A percentile compares a stretch with the other conserved stretches of the same genome.
Conservation (phyloP, 371 early-diverging fungal species). For the Zychaea mexicana region DNA sequence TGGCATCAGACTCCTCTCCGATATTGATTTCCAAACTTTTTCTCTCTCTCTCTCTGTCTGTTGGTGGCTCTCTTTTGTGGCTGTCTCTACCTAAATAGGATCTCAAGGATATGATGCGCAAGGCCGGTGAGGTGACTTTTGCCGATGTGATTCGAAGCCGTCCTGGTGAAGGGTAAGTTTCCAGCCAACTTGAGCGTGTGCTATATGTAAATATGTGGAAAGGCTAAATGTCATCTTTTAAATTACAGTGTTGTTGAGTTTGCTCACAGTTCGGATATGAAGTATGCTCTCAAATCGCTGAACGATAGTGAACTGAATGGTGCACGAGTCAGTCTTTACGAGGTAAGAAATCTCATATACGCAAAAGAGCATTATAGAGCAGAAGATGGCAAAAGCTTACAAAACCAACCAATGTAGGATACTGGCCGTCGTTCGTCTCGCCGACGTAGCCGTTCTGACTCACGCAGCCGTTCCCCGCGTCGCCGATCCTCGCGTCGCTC, state of each 20-base stretch:
- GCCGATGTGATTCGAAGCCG: slow-evolving; percentile 85
- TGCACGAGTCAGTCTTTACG: slow-evolving; percentile 72
- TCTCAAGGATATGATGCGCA: slow-evolving; percentile 95
- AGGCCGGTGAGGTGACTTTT: slow-evolving; percentile 94
- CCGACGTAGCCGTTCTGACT: slow-evolving; percentile 38
- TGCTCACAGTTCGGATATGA: slow-evolving; percentile 76
- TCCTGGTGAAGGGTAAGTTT: slow-evolving; percentile 82
- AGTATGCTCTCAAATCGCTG: slow-evolving; percentile 83
- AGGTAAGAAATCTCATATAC: slow-evolving; percentile 50
- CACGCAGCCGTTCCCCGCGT: slow-evolving; percentile 43
- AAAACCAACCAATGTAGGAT: slow-evolving; percentile 27
- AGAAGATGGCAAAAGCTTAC: no score
- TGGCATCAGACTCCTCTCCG: no score
- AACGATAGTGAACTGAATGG: slow-evolving; percentile 89
- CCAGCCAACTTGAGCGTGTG: no score
- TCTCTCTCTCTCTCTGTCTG: background rate
- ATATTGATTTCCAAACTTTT: background rate
- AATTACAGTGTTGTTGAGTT: slow-evolving; percentile 86
- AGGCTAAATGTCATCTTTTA: background rate
- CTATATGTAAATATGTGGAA: background rate
- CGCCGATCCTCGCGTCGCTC: slow-evolving; percentile 44
- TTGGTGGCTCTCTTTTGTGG: slow-evolving; percentile 6
- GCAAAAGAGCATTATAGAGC: background rate
- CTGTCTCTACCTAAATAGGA: slow-evolving; percentile 65
- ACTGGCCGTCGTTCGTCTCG: slow-evolving; percentile 37